phyloP scores from a whole-genome alignment of 306 rosid genomes.

The Acacia crassicarpa region DNA sequence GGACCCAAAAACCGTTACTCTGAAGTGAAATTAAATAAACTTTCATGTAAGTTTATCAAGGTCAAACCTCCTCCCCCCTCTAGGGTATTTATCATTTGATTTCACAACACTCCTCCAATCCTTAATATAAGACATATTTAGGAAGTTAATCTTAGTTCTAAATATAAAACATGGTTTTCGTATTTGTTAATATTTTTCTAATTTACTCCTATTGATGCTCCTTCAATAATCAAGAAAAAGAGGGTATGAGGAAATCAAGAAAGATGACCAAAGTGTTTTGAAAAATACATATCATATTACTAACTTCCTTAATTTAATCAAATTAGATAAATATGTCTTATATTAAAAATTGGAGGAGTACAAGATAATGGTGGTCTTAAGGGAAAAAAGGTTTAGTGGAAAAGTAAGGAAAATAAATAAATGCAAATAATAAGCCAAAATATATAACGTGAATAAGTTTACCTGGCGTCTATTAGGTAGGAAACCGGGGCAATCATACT shows the following conservation, averaged over 20 bases:
- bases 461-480: conserved; percentile 93
- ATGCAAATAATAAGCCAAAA: background rate
- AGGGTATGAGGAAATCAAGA: too few relatives aligned
- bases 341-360: background rate
- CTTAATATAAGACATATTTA: too few relatives aligned
- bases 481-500: conserved; percentile 92
- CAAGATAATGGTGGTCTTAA: background rate
- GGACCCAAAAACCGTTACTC: background rate
- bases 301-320: too few relatives aligned
- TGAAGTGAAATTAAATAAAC: background rate
- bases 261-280: too few relatives aligned
- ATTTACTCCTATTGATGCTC: too few relatives aligned
- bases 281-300: too few relatives aligned
- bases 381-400: background rate
- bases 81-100: background rate
- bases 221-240: too few relatives aligned
- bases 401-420: conserved; percentile 23
- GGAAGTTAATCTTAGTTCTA: too few relatives aligned
- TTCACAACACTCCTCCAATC: background rate
- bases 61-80: background rate
- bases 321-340: too few relatives aligned
- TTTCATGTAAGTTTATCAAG: background rate
- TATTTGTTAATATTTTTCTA: too few relatives aligned
- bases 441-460: conserved; percentile 23
- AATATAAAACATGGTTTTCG: too few relatives aligned